These are phyloP conservation scores for Penicillium coprophilum DNA, from an alignment of 495 filamentous ascomycete genomes.

Conservation along the genomic window DNA sequence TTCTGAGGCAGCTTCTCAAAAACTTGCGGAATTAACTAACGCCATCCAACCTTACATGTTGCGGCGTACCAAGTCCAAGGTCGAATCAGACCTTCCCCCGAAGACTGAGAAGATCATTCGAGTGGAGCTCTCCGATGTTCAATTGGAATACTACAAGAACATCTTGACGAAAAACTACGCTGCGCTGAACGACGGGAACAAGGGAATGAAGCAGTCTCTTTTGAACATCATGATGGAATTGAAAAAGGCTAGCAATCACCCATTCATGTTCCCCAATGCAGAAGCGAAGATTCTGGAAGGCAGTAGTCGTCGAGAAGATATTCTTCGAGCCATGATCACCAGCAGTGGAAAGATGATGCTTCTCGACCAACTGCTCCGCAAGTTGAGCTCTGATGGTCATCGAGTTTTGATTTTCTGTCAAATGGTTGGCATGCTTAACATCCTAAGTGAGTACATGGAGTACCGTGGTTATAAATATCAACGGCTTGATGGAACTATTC, in stretches of 20 bases:
- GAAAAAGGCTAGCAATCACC: slow-evolving; percentile 98
- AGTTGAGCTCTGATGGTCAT: slow-evolving; percentile 87
- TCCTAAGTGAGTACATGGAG: slow-evolving; percentile 88
- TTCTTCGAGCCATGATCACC: slow-evolving; percentile 84
- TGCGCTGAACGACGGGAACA: slow-evolving; percentile 84
- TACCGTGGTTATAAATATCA: slow-evolving; percentile 89
- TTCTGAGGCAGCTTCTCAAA: slow-evolving; percentile 64
- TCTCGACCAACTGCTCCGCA: slow-evolving; percentile 86
- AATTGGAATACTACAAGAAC: slow-evolving; percentile 97
- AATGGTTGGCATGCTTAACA: slow-evolving; percentile 99
- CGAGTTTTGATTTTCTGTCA: slow-evolving; percentile 98
- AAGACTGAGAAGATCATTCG: slow-evolving; percentile 99
- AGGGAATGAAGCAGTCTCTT: slow-evolving; percentile 88
- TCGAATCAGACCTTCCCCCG: slow-evolving; percentile 91
- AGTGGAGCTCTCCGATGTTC: slow-evolving; percentile 91
- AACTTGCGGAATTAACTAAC: slow-evolving; percentile 67
- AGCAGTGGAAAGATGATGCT: slow-evolving; percentile 99
- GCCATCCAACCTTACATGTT: slow-evolving; percentile 88
- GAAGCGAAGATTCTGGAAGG: slow-evolving; percentile 82
- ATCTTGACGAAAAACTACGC: slow-evolving; percentile 96
- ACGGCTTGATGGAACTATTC: slow-evolving; percentile 91
- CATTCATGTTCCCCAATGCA: slow-evolving; percentile 93
- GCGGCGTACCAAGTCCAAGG: slow-evolving; percentile 94
- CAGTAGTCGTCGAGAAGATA: slow-evolving; percentile 76
- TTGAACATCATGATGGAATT: slow-evolving; percentile 99